phyloP scores from a whole-genome alignment of 495 filamentous ascomycete species.

The Xylaria longipes region DNA sequence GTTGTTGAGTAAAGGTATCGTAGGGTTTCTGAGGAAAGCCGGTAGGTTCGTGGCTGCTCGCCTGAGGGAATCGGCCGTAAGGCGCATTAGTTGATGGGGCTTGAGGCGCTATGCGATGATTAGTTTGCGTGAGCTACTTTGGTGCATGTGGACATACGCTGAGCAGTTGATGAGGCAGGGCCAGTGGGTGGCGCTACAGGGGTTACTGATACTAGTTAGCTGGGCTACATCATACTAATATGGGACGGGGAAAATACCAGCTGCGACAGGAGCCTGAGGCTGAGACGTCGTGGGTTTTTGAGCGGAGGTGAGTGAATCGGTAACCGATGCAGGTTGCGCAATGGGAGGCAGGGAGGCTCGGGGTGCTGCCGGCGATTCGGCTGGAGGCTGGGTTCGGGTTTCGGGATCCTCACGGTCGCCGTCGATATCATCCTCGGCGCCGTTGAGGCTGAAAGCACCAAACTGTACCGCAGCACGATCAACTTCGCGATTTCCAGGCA shows the following conservation, averaged over 20 bases:
- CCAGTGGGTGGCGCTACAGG: conserved; percentile 41
- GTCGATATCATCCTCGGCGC: conserved; percentile 81
- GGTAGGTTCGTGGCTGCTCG: conserved; percentile 64
- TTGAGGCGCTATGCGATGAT: conserved; percentile 37
- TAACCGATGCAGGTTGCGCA: conserved; percentile 58
- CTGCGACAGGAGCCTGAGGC: conserved; percentile 48
- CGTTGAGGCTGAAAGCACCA: conserved; percentile 91
- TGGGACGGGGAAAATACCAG: conserved; percentile 43
- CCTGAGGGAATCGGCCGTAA: conserved; percentile 74
- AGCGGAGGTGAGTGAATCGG: conserved; percentile 63
- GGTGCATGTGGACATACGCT: conserved; percentile 40
- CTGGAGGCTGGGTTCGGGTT: conserved; percentile 91
- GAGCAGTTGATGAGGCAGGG: conserved; percentile 39
- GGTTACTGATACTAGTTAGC: conserved; percentile 46
- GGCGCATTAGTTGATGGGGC: conserved; percentile 58
- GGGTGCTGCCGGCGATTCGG: conserved; percentile 90
- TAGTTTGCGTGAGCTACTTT: conserved; percentile 37
- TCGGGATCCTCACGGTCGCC: conserved; percentile 94
- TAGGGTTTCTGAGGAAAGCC: conserved; percentile 77
- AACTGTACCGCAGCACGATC: conserved; percentile 96
- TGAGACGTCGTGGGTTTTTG: conserved; percentile 75
- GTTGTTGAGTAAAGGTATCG: conserved; percentile 80
- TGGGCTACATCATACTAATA: conserved; percentile 6
- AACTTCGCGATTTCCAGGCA: conserved; percentile 98
- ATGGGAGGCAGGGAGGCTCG: conserved; percentile 88